Evolutionary conservation across 1,284 basidiomycete genomes (phyloP).

Genomic region (Boletellus dicymbophilus): DNA sequence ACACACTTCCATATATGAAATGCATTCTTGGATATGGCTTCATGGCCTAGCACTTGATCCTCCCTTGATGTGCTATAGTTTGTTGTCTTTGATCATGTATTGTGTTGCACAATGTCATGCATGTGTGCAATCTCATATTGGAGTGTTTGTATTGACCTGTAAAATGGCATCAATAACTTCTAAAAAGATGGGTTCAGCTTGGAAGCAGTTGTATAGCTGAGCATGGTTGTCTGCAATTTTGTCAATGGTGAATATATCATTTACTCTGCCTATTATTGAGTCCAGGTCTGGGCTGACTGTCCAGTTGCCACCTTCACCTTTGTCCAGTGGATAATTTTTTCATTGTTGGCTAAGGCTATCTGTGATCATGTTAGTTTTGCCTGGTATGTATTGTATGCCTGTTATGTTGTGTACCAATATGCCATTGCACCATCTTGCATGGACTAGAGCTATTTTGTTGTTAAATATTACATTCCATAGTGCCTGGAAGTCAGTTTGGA

Average conservation of each 20-base stretch:
- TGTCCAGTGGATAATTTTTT: background rate
- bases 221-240: background rate
- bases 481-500: background rate
- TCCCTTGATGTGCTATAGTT: background rate
- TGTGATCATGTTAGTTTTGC: background rate
- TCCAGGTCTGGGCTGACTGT: background rate
- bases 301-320: background rate
- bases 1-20: background rate
- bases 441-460: background rate
- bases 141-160: conserved; percentile 1
- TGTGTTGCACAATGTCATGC: background rate
- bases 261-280: background rate
- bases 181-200: conserved; percentile 4
- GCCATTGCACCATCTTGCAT: background rate
- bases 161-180: conserved; percentile 11
- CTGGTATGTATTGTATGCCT: background rate
- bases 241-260: background rate
- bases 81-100: background rate
- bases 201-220: background rate
- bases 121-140: no score
- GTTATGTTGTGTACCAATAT: background rate
- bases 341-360: background rate
- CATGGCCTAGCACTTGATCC: background rate
- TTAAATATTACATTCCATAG: background rate
- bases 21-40: background rate